phyloP scores from a whole-genome alignment of 2,329 filamentous ascomycete species.

The Xylariaceae sp. region DNA sequence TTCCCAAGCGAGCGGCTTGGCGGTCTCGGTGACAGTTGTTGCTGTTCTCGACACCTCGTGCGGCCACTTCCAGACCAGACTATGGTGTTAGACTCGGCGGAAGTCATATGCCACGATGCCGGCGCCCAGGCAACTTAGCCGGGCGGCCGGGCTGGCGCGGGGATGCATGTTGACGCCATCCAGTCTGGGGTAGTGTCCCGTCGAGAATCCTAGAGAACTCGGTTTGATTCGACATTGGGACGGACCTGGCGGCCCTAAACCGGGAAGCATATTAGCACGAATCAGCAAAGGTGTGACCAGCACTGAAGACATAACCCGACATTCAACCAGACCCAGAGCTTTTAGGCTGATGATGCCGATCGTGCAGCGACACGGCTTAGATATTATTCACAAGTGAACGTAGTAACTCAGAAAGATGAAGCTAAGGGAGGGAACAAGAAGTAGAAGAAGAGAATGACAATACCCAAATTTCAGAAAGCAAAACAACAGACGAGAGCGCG shows the following conservation, averaged over 20 bases:
- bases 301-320: background rate
- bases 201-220: background rate
- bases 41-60: slow-evolving; percentile 1
- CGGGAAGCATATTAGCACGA: background rate
- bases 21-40: background rate
- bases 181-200: background rate
- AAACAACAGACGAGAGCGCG: background rate
- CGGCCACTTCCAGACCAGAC: slow-evolving; percentile 5
- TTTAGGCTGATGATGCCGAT: background rate
- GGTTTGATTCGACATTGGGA: background rate
- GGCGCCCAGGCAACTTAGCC: slow-evolving; percentile 3
- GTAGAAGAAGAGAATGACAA: too few species aligned
- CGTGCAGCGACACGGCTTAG: background rate
- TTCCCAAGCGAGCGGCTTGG: background rate
- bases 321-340: background rate
- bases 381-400: background rate
- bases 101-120: slow-evolving; percentile 7
- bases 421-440: too few species aligned
- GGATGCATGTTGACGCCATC: background rate
- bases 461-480: background rate
- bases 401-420: too few species aligned
- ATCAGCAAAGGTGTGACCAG: background rate
- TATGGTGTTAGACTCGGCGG: slow-evolving; percentile 3
- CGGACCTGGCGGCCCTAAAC: background rate
- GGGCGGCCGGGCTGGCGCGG: background rate